These are phyloP conservation scores for Nepenthes alata DNA, from an alignment of 179 eudicot species.

Conservation along the genomic window DNA sequence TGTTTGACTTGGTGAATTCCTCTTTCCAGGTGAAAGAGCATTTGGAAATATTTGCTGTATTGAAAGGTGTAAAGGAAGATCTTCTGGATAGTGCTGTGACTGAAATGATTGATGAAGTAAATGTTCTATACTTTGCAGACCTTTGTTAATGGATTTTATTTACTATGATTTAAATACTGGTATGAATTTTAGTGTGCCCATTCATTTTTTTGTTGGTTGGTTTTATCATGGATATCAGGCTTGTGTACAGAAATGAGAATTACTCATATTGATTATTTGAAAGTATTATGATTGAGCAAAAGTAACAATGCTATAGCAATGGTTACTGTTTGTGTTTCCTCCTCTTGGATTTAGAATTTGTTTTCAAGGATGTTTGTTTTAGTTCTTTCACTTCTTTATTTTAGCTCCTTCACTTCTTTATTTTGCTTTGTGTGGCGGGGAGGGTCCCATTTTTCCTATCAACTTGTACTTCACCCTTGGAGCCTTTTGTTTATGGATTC, in stretches of 20 bases:
- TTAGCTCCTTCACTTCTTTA: too few relatives aligned
- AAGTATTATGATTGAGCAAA: too few relatives aligned
- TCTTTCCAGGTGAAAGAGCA: slow-evolving; percentile 86
- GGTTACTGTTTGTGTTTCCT: too few relatives aligned
- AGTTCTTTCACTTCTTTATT: too few relatives aligned
- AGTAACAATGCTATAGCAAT: too few relatives aligned
- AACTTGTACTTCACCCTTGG: too few relatives aligned
- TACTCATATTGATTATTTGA: too few relatives aligned
- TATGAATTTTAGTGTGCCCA: background rate
- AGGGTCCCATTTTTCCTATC: too few relatives aligned
- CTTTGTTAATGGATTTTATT: background rate
- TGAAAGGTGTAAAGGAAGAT: slow-evolving; percentile 82
- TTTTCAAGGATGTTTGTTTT: too few relatives aligned
- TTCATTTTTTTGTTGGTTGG: background rate
- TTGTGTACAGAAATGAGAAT: background rate
- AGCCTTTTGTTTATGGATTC: too few relatives aligned
- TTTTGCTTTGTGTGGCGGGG: too few relatives aligned
- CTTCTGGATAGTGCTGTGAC: slow-evolving; percentile 42
- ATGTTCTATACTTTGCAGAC: slow-evolving; percentile 8
- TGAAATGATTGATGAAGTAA: slow-evolving; percentile 88
- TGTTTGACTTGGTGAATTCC: slow-evolving; percentile 10
- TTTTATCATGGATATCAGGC: background rate
- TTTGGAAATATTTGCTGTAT: slow-evolving; percentile 75
- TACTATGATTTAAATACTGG: background rate
- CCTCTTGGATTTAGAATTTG: too few relatives aligned